Conservation (phyloP, 2,329 filamentous ascomycete species). For the Phyllachora maydis region DNA sequence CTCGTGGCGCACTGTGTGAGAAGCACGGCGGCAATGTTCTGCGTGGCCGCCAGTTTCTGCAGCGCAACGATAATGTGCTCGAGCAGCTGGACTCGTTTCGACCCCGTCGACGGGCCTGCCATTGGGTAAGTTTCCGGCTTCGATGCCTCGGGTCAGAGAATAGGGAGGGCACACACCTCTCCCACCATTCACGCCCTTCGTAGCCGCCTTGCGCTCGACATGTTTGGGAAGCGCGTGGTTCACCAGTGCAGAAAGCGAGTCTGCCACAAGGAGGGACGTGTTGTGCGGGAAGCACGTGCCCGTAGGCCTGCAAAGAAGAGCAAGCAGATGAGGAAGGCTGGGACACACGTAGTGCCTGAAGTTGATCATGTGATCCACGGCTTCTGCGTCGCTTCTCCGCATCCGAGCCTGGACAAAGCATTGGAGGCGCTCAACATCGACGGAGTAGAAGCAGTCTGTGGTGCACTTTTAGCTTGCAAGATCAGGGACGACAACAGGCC, state of each 20-base stretch:
- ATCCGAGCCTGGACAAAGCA: constrained; percentile 7
- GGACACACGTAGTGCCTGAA: constrained; percentile 29
- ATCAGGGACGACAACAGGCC: not conserved
- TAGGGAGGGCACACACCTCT: no score
- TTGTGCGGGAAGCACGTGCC: constrained; percentile 36
- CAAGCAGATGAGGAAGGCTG: constrained; percentile 52
- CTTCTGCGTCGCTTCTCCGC: constrained; percentile 2
- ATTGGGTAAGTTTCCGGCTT: constrained; percentile 12
- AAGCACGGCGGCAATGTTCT: constrained; percentile 52
- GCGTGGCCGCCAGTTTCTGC: constrained; percentile 53
- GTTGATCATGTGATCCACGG: constrained; percentile 9
- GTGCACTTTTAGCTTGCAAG: constrained; percentile 2
- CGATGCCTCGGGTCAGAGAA: constrained; percentile 2
- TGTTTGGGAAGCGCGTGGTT: constrained; percentile 56
- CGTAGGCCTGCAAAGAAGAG: constrained; percentile 50
- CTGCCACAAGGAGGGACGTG: constrained; percentile 54
- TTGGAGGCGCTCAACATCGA: constrained; percentile 15
- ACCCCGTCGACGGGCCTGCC: constrained; percentile 13
- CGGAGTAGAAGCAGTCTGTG: constrained; percentile 25
- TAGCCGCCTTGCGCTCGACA: constrained; percentile 12
- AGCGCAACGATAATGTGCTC: constrained; percentile 49
- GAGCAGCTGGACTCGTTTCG: constrained; percentile 29
- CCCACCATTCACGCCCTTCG: constrained; percentile 20
- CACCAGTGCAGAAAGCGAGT: constrained; percentile 57
- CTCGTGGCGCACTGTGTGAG: constrained; percentile 70